Conservation (phyloP, 2,329 filamentous ascomycete species). For the Epichloe sibirici region DNA sequence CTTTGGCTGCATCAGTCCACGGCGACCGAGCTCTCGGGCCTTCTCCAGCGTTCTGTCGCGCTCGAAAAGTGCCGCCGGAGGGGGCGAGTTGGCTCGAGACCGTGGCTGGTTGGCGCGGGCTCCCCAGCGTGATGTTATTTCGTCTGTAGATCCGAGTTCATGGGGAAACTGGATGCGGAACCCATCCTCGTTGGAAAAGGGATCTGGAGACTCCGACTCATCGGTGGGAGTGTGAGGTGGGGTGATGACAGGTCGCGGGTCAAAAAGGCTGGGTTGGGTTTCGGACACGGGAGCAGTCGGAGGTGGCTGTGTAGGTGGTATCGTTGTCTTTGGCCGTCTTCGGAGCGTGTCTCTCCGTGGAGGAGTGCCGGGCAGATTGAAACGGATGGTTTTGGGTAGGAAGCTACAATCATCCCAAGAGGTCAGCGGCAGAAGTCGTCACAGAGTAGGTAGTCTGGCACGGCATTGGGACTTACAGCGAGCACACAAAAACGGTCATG, state of each 20-base stretch:
- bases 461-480: slow-evolving; percentile 20
- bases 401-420: slow-evolving; percentile 45
- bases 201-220: slow-evolving; percentile 31
- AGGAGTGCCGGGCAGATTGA: slow-evolving; percentile 52
- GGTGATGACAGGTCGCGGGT: slow-evolving; percentile 34
- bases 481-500: slow-evolving; percentile 30
- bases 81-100: slow-evolving; percentile 61
- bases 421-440: not conserved
- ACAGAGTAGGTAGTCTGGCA: no score
- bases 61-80: slow-evolving; percentile 64
- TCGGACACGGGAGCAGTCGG: slow-evolving; percentile 16
- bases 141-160: slow-evolving; percentile 52
- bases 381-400: slow-evolving; percentile 84
- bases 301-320: slow-evolving; percentile 14
- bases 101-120: slow-evolving; percentile 63
- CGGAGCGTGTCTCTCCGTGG: slow-evolving; percentile 23
- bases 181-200: slow-evolving; percentile 47
- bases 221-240: slow-evolving; percentile 44
- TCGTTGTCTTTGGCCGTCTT: slow-evolving; percentile 17
- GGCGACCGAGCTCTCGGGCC: slow-evolving; percentile 43
- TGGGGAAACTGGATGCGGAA: slow-evolving; percentile 43
- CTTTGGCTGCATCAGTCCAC: slow-evolving; percentile 45
- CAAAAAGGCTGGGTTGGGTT: slow-evolving; percentile 41
- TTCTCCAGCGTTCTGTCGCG: slow-evolving; percentile 47
- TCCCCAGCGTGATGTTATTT: slow-evolving; percentile 68